phyloP scores from a whole-genome alignment of 371 early-diverging fungal genomes.

The Zychaea mexicana region DNA sequence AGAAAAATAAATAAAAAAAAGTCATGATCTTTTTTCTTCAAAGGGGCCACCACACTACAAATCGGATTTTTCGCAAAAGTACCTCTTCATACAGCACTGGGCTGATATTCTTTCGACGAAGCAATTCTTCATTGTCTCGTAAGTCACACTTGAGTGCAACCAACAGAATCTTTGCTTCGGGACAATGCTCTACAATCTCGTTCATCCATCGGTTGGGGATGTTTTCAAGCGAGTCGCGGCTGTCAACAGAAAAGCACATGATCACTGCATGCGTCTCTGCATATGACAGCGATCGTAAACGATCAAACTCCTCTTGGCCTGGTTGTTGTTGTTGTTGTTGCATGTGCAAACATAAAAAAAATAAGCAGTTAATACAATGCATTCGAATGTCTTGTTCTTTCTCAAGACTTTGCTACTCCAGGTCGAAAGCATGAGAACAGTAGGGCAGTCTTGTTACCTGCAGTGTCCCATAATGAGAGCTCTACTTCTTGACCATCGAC shows the following conservation, averaged over 20 bases:
- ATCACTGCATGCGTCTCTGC: conserved; percentile 56
- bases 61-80: too few relatives aligned
- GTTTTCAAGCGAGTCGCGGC: conserved; percentile 57
- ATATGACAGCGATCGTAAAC: conserved; percentile 54
- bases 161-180: conserved; percentile 48
- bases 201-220: conserved; percentile 56
- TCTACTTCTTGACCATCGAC: conserved; percentile 79
- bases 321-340: neutral
- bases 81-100: conserved; percentile 55
- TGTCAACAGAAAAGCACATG: conserved; percentile 62
- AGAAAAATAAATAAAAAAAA: neutral
- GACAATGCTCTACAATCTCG: conserved; percentile 50
- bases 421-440: too few relatives aligned
- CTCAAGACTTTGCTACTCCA: neutral
- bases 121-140: conserved; percentile 37
- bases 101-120: conserved; percentile 13
- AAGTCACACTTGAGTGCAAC: conserved; percentile 64
- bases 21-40: neutral
- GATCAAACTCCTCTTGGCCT: conserved; percentile 72
- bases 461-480: conserved; percentile 92
- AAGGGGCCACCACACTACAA: neutral
- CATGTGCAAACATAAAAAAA: too few relatives aligned
- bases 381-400: neutral
- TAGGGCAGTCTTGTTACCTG: too few relatives aligned
- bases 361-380: neutral